phyloP scores from a whole-genome alignment of 257 asterid species.

The Solanum clarkiae region DNA sequence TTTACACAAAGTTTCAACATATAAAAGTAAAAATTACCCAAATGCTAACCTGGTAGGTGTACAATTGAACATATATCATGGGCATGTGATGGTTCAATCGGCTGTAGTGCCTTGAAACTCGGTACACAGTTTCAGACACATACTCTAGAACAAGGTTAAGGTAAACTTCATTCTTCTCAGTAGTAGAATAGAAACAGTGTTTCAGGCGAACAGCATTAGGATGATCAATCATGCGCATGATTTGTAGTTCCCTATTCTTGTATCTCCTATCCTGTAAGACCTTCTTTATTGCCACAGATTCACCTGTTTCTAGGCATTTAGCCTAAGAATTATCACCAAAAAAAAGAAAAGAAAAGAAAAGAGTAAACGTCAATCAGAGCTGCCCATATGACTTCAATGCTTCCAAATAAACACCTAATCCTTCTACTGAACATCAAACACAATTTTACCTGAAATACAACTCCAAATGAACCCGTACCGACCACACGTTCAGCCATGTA shows the following conservation, averaged over 20 bases:
- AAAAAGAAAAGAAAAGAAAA: conserved; percentile 1
- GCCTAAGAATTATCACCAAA: conserved; percentile 21
- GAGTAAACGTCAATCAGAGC: not conserved
- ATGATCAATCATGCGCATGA: conserved; percentile 78
- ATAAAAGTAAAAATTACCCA: not conserved
- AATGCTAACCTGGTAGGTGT: conserved; percentile 54
- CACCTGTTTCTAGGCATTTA: conserved; percentile 78
- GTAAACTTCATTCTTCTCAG: conserved; percentile 68
- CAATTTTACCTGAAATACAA: conserved; percentile 59
- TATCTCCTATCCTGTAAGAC: conserved; percentile 86
- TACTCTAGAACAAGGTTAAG: conserved; percentile 82
- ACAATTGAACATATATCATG: conserved; percentile 64
- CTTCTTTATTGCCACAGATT: conserved; percentile 79
- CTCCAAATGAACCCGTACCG: conserved; percentile 83
- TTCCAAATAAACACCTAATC: not conserved
- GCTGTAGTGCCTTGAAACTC: conserved; percentile 74
- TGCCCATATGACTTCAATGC: not conserved
- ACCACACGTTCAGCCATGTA: conserved; percentile 86
- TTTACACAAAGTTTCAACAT: not conserved
- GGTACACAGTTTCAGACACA: conserved; percentile 75
- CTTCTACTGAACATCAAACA: not conserved
- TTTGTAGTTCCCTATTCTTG: conserved; percentile 82
- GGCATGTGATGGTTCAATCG: conserved; percentile 83
- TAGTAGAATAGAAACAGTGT: conserved; percentile 76
- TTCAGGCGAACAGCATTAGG: conserved; percentile 62